Base-by-base conservation (phyloP, 176 grass and related monocot genomes). In the Rhipidocladum racemiflorum region DNA sequence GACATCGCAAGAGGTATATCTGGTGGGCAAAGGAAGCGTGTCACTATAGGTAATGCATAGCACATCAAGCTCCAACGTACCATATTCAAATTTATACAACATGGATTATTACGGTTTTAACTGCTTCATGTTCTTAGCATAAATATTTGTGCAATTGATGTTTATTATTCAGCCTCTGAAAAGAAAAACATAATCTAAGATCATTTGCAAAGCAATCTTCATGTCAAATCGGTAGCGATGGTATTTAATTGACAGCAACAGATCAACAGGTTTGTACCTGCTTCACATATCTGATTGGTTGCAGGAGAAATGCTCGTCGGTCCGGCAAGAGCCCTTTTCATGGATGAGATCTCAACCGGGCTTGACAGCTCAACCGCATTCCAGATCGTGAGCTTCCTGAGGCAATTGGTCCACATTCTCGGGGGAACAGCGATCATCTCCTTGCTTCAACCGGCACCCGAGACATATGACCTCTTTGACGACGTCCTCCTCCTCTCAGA, bases 301-400 rank as follows among this genome's bases (percentile, higher is more conserved):
- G 69, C 55, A 94, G 92, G 92, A 65, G 92, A 94, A 83, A 89
- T 89, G 84, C 76, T 94, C 67, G 77, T 94, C 46, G 72, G 92
- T 54, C 92, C 89, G 0, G 77, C 92, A 8, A 94, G 38, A 39
- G 38, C 38, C 38, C 38, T 39, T 39, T 39, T 39, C 38, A 39
- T 39, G 38, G 38, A 39, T 59, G 91, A 94, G 44, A 91, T 94
- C 68, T 94, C 91, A 1, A 94, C 83, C 54, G 91, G 91, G 1
- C 85, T 94, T 28, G 91, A 94, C 49, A 94, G 91, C 83, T 91
- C 88, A 48, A 91, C 91, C 18, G 85, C 91, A 9, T 94, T 86
- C 66, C 88, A 91, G 49, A 88, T 94, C 18, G 83, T 91, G 23
- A 91, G 83, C 65, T 87, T 69, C 16, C 74, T 94, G 1, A 48